These are phyloP conservation scores for Hyphopichia homilentoma DNA, from an alignment of 805 yeast species.

Conservation along the genomic window DNA sequence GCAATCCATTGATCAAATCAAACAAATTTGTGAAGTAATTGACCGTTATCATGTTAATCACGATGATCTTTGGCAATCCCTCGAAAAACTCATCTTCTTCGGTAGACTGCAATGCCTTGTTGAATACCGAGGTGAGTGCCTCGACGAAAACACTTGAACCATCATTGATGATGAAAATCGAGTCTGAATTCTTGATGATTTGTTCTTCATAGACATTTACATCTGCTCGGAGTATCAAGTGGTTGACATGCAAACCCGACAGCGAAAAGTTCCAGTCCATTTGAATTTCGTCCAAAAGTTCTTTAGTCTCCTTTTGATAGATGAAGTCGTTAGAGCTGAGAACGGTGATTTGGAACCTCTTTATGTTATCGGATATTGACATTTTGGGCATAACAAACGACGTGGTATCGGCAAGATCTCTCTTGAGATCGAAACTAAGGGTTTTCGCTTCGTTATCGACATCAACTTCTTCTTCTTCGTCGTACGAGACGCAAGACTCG, in stretches of 20 bases:
- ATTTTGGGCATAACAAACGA: conserved; percentile 39
- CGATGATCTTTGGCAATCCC: conserved; percentile 23
- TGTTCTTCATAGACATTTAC: conserved; percentile 10
- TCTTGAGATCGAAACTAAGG: conserved; percentile 3
- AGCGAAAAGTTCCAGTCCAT: conserved; percentile 6
- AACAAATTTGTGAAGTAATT: conserved; percentile 38
- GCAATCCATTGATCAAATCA: conserved; percentile 28
- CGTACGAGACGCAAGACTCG: conserved; percentile 8
- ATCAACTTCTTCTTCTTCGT: conserved; percentile 11
- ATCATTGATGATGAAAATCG: conserved; percentile 35
- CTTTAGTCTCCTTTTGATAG: conserved; percentile 16
- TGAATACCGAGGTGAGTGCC: conserved; percentile 14
- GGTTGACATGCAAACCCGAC: conserved; percentile 11
- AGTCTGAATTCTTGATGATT: conserved; percentile 19
- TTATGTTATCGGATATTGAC: conserved; percentile 17
- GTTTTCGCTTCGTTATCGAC: conserved; percentile 9
- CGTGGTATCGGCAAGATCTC: conserved; percentile 6
- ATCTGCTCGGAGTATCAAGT: conserved; percentile 8
- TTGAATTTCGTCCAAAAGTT: conserved; percentile 14
- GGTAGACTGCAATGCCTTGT: neutral
- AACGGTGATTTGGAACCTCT: conserved; percentile 17
- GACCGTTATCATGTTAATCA: conserved; percentile 36
- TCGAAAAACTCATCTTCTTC: conserved; percentile 1
- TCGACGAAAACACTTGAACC: conserved; percentile 30
- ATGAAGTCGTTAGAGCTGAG: conserved; percentile 14